Conservation (phyloP, 805 yeast species). For the Metschnikowia aberdeeniae region DNA sequence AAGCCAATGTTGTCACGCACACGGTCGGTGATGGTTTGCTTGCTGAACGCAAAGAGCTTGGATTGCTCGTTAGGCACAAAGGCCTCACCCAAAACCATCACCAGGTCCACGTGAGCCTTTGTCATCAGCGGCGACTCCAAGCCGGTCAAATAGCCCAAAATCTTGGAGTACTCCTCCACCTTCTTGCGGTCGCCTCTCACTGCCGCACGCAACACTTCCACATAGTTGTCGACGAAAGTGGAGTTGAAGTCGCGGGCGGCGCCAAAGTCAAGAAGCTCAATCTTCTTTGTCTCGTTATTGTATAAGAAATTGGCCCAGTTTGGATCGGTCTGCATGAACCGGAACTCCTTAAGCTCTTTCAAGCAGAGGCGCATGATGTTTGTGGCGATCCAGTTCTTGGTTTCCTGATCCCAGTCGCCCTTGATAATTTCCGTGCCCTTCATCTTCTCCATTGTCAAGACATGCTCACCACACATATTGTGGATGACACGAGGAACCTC, state of each 20-base stretch:
- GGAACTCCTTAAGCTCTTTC: conserved; percentile 76
- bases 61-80: conserved; percentile 58
- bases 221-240: conserved; percentile 65
- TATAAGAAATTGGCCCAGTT: conserved; percentile 97
- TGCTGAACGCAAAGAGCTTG: conserved; percentile 60
- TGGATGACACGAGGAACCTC: conserved; percentile 78
- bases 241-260: conserved; percentile 80
- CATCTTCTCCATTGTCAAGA: conserved; percentile 87
- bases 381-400: conserved; percentile 76
- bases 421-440: conserved; percentile 78
- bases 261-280: conserved; percentile 92
- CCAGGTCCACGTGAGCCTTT: conserved; percentile 90
- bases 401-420: conserved; percentile 69
- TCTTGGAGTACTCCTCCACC: conserved; percentile 61
- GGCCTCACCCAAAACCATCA: conserved; percentile 89
- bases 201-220: conserved; percentile 70
- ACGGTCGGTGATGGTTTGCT: conserved; percentile 91
- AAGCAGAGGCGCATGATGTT: conserved; percentile 84
- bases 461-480: conserved; percentile 73
- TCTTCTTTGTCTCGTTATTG: conserved; percentile 62
- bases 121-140: conserved; percentile 82
- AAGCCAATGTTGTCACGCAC: conserved; percentile 82
- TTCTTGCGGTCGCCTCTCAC: conserved; percentile 59
- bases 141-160: conserved; percentile 88
- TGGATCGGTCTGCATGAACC: conserved; percentile 98